phyloP scores from a whole-genome alignment of 164 flowering plant species.

The Tetrastigma voinierianum region DNA sequence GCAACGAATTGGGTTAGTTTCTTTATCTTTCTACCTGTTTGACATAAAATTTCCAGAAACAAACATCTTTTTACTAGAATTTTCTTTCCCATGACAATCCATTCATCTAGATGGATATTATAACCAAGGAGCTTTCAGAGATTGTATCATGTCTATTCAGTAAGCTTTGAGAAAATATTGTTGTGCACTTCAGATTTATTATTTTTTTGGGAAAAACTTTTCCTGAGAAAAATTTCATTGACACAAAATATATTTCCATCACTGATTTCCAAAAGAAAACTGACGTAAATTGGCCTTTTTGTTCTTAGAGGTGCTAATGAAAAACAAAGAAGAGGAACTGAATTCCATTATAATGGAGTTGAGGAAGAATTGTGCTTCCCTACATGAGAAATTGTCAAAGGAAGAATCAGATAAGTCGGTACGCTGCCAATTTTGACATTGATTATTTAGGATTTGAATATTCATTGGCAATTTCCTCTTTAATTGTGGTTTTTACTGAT shows the following conservation, averaged over 20 bases:
- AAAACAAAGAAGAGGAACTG: constrained; percentile 63
- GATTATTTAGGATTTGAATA: background rate
- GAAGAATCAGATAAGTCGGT: constrained; percentile 75
- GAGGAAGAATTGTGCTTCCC: constrained; percentile 32
- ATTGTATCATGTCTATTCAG: too few species aligned
- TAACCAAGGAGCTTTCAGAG: too few species aligned
- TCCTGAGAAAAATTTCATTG: background rate
- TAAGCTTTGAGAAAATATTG: too few species aligned
- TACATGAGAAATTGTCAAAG: constrained; percentile 47
- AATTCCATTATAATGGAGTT: constrained; percentile 46
- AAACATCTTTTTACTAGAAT: background rate
- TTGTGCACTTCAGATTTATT: too few species aligned
- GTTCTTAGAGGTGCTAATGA: constrained; percentile 43
- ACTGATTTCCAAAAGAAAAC: too few species aligned
- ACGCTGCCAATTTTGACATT: constrained; percentile 8
- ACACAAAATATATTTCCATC: too few species aligned
- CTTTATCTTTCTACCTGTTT: background rate
- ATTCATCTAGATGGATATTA: background rate
- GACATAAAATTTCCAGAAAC: too few species aligned
- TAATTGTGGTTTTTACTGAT: background rate
- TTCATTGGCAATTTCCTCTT: background rate
- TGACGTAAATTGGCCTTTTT: constrained; percentile 4
- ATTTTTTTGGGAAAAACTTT: background rate
- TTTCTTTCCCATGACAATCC: background rate
- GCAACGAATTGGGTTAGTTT: constrained; percentile 52